phyloP scores from a whole-genome alignment of 352 stramenopile genomes.

The Proteromonas lacertae region DNA sequence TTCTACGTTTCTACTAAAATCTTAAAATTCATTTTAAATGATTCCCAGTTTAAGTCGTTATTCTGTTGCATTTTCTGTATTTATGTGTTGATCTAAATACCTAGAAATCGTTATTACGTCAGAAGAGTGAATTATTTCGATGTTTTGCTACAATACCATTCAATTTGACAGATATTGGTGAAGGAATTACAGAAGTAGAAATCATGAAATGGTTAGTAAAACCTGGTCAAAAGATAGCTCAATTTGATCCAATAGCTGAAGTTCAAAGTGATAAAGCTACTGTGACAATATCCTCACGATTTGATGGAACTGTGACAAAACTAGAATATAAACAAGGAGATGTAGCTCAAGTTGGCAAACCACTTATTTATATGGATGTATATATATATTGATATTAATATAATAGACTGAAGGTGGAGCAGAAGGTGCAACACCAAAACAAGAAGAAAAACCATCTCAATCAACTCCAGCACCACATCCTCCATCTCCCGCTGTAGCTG shows the following conservation, averaged over 20 bases:
- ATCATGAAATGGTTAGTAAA: slow-evolving; percentile 11
- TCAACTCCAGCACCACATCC: neutral
- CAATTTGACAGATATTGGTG: slow-evolving; percentile 74
- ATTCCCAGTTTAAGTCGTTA: too few relatives aligned
- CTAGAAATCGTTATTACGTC: neutral
- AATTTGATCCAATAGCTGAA: slow-evolving; percentile 60
- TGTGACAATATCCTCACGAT: slow-evolving; percentile 78
- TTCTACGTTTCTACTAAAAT: too few relatives aligned
- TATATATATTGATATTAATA: too few relatives aligned
- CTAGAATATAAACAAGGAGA: slow-evolving; percentile 58
- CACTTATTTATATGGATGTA: slow-evolving; percentile 53
- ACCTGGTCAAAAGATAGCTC: slow-evolving; percentile 35
- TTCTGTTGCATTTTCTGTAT: too few relatives aligned
- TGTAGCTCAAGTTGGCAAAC: slow-evolving; percentile 68
- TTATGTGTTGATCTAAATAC: too few relatives aligned
- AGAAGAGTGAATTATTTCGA: neutral
- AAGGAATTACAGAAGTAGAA: slow-evolving; percentile 23
- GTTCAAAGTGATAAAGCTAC: slow-evolving; percentile 91
- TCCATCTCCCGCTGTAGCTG: neutral
- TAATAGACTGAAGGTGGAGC: too few relatives aligned
- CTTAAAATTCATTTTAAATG: too few relatives aligned
- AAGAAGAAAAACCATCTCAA: too few relatives aligned
- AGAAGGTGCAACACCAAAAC: too few relatives aligned
- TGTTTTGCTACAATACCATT: slow-evolving; percentile 11
- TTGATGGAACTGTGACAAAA: slow-evolving; percentile 56